phyloP scores from a whole-genome alignment of 495 filamentous ascomycete species.

The Ramalina intermedia region DNA sequence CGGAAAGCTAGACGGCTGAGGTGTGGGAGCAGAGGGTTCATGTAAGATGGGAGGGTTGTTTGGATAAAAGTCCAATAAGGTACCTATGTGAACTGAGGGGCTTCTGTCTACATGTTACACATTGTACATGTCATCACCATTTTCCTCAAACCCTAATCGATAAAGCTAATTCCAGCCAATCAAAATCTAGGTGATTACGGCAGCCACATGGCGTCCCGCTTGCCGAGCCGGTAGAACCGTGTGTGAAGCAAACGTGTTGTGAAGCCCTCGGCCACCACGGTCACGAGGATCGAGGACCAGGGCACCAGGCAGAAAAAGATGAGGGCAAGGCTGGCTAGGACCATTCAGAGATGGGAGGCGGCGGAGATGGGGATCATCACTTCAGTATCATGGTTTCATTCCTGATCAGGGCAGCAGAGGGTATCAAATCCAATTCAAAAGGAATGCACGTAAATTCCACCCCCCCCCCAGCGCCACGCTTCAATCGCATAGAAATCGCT shows the following conservation, averaged over 20 bases:
- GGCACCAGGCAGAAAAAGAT: no score
- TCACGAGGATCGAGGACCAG: no score
- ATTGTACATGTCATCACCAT: constrained; percentile 29
- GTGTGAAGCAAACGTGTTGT: no score
- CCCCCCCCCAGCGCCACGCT: background rate
- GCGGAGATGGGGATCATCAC: no score
- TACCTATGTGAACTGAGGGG: background rate
- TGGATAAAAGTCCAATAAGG: background rate
- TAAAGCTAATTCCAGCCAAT: constrained; percentile 4
- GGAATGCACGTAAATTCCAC: background rate
- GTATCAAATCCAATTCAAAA: no score
- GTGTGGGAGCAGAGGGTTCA: background rate
- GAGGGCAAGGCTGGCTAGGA: no score
- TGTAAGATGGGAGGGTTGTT: background rate
- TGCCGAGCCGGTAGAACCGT: no score
- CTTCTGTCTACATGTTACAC: background rate
- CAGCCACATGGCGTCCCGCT: no score
- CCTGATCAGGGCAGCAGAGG: no score
- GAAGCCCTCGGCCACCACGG: no score
- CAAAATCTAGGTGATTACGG: background rate
- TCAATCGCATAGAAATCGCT: background rate
- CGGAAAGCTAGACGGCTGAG: constrained; percentile 1
- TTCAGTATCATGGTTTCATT: no score
- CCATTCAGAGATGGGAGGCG: no score
- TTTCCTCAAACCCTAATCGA: constrained; percentile 17